Conservation (phyloP, 208 protist genomes). For the Trypanosomatidae sp. region DNA sequence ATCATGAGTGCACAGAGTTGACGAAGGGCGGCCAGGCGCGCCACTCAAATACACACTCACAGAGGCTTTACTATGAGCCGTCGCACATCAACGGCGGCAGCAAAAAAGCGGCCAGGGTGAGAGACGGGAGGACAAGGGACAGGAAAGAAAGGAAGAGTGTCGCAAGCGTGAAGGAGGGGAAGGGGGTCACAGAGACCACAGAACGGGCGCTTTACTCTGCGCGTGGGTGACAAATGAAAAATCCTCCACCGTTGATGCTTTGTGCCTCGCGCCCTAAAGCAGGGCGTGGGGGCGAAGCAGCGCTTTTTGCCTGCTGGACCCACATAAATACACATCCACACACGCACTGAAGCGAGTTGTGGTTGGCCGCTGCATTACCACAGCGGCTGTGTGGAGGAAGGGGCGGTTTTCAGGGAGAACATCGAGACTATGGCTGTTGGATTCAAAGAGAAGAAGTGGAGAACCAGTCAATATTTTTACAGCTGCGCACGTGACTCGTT, state of each 20-base stretch:
- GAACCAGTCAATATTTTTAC: too few relatives aligned
- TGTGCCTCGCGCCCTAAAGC: not conserved
- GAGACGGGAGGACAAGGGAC: not conserved
- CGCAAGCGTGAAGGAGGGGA: not conserved
- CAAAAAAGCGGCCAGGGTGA: not conserved
- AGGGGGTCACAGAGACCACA: not conserved
- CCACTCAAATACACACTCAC: not conserved
- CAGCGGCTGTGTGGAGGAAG: not conserved
- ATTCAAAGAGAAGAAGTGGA: not conserved
- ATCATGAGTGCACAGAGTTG: conserved; percentile 14
- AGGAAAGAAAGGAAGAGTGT: not conserved
- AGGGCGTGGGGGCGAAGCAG: not conserved
- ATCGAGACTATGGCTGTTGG: not conserved
- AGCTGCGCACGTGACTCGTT: not conserved
- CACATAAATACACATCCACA: not conserved
- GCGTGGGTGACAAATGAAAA: not conserved
- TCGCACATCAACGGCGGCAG: not conserved
- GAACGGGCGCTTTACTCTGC: not conserved
- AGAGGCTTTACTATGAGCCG: not conserved
- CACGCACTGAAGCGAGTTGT: not conserved
- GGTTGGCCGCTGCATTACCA: not conserved
- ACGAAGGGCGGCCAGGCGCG: not conserved
- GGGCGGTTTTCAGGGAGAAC: not conserved
- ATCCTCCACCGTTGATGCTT: not conserved
- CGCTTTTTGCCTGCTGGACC: not conserved